A percentile compares a stretch with the other conserved stretches of the same genome.
Evolutionary conservation across 2,329 filamentous ascomycete genomes (phyloP).

Genomic region (Fusarium mundagurra): DNA sequence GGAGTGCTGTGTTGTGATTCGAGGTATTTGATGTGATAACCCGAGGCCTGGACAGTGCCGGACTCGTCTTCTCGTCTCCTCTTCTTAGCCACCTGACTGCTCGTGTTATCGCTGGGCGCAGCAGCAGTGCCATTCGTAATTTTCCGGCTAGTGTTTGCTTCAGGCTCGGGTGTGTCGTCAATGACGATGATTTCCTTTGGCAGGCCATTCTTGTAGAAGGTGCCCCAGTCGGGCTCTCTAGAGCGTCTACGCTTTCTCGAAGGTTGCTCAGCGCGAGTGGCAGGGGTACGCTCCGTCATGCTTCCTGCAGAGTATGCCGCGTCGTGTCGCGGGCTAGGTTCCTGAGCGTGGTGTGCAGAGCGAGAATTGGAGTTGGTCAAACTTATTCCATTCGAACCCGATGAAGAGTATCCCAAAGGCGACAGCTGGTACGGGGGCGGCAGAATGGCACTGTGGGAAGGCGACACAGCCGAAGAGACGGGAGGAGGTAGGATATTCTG

Average conservation of each 20-base stretch:
- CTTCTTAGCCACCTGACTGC: slow-evolving; percentile 73
- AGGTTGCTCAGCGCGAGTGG: slow-evolving; percentile 45
- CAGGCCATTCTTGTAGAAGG: slow-evolving; percentile 84
- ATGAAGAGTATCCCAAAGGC: slow-evolving; percentile 45
- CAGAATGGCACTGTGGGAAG: slow-evolving; percentile 38
- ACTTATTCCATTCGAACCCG: slow-evolving; percentile 47
- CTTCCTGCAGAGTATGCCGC: slow-evolving; percentile 38
- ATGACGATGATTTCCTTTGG: slow-evolving; percentile 90
- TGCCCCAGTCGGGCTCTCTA: slow-evolving; percentile 78
- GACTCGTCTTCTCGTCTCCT: slow-evolving; percentile 72
- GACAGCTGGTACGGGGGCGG: slow-evolving; percentile 45
- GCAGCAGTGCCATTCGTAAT: slow-evolving; percentile 48
- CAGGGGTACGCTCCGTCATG: slow-evolving; percentile 42
- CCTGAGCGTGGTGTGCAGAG: slow-evolving; percentile 46
- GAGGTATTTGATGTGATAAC: slow-evolving; percentile 78
- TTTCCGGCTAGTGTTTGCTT: slow-evolving; percentile 55
- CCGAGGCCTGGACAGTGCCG: slow-evolving; percentile 63
- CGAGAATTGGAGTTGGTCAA: slow-evolving; percentile 45
- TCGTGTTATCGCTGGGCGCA: slow-evolving; percentile 42
- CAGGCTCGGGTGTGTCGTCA: slow-evolving; percentile 74
- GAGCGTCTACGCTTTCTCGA: slow-evolving; percentile 65
- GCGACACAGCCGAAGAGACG: slow-evolving; percentile 40
- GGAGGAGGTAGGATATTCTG: slow-evolving; percentile 46
- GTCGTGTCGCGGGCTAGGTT: slow-evolving; percentile 42
- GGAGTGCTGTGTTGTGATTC: slow-evolving; percentile 77